phyloP scores from a whole-genome alignment of 2,329 filamentous ascomycete genomes.

The Exophiala phaeomuriformis region DNA sequence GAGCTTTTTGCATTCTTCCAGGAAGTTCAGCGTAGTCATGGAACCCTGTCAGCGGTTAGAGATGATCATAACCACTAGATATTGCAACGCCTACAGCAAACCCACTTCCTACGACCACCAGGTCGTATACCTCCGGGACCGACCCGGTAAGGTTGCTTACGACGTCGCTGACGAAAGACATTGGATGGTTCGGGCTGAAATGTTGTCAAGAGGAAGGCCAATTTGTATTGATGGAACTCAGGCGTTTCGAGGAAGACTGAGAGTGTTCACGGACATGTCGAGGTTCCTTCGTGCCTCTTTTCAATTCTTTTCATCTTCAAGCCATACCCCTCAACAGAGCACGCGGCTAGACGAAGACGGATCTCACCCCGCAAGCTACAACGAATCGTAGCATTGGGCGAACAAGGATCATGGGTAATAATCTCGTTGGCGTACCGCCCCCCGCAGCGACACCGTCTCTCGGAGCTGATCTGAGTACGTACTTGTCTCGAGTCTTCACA shows the following conservation, averaged over 20 bases:
- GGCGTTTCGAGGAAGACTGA: neutral
- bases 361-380: slow-evolving; percentile 9
- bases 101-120: slow-evolving; percentile 37
- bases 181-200: neutral
- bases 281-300: neutral
- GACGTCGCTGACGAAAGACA: slow-evolving; percentile 11
- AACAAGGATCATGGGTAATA: too few relatives aligned
- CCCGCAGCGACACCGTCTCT: too few relatives aligned
- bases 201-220: neutral
- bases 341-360: neutral
- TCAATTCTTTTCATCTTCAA: neutral
- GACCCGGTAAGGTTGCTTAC: slow-evolving; percentile 20
- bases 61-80: slow-evolving; percentile 15
- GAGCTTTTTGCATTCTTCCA: slow-evolving; percentile 34
- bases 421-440: too few relatives aligned
- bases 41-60: slow-evolving; percentile 12
- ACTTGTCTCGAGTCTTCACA: too few relatives aligned
- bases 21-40: slow-evolving; percentile 37
- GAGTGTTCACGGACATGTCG: too few relatives aligned
- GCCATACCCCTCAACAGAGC: slow-evolving; percentile 9
- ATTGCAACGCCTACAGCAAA: slow-evolving; percentile 29
- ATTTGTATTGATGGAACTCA: neutral
- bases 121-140: slow-evolving; percentile 30
- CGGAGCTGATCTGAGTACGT: too few relatives aligned
- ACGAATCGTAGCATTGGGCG: neutral